A percentile compares a stretch with the other conserved stretches of the same genome.
Conservation (phyloP, 352 stramenopile species). For the Phytophthora kernoviae region DNA sequence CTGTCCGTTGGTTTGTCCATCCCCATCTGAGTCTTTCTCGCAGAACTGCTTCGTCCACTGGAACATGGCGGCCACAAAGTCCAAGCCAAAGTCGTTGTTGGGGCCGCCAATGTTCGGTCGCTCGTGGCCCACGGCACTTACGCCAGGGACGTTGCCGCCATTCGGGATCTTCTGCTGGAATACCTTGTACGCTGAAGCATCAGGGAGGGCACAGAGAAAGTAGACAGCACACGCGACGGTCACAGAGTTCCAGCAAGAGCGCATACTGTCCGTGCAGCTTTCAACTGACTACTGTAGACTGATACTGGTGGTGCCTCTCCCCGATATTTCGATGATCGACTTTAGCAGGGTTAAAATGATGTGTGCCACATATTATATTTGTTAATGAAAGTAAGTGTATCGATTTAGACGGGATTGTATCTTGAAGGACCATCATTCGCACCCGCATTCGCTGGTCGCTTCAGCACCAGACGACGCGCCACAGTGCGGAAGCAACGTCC, state of each 20-base stretch:
- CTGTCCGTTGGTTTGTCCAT: constrained; percentile 34
- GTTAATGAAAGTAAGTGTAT: too few relatives aligned
- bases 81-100: constrained; percentile 54
- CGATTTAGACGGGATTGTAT: constrained; percentile 4
- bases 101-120: constrained; percentile 19
- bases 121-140: constrained; percentile 40
- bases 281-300: too few relatives aligned
- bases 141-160: constrained; percentile 32
- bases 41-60: constrained; percentile 54
- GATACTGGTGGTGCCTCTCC: too few relatives aligned
- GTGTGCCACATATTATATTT: too few relatives aligned
- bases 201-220: background rate
- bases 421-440: constrained; percentile 34
- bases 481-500: constrained; percentile 1
- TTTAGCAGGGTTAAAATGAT: too few relatives aligned
- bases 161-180: constrained; percentile 37
- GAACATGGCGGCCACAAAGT: constrained; percentile 39
- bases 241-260: too few relatives aligned
- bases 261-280: too few relatives aligned
- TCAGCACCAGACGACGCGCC: constrained; percentile 6
- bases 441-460: constrained; percentile 1
- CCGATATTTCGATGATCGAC: too few relatives aligned
- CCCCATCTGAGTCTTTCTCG: constrained; percentile 38
- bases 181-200: constrained; percentile 21
- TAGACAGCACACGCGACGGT: background rate